Percentiles rank a stretch among this genome's conserved stretches.
These are phyloP conservation scores for Guadua angustifolia DNA, from an alignment of 176 grass and related monocot genomes.

Conservation along the genomic window DNA sequence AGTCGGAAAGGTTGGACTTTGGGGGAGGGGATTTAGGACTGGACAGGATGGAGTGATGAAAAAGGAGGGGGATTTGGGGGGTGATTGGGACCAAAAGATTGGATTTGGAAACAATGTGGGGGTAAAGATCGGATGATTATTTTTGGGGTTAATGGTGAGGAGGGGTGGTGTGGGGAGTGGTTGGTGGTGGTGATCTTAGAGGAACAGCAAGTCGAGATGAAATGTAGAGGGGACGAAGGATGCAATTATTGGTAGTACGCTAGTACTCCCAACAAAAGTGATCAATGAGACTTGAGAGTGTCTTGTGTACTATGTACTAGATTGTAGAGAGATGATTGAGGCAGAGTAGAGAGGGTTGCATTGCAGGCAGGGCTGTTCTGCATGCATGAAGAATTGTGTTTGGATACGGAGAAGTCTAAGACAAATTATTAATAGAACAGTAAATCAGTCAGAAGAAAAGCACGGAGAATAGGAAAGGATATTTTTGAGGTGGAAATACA, in stretches of 20 bases:
- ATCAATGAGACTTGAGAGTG: not conserved
- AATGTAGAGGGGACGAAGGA: constrained; percentile 29
- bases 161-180: constrained; percentile 37
- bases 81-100: constrained; percentile 38
- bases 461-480: not conserved
- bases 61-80: constrained; percentile 37
- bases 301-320: not conserved
- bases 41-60: constrained; percentile 53
- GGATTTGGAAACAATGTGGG: constrained; percentile 50
- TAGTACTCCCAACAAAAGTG: constrained; percentile 30
- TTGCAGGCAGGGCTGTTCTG: not conserved
- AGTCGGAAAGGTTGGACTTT: constrained; percentile 52
- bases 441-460: not conserved
- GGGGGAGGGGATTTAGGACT: constrained; percentile 39
- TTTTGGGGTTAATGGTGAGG: not conserved
- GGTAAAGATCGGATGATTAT: constrained; percentile 44
- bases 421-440: too few relatives aligned
- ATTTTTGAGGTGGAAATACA: not conserved
- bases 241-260: constrained; percentile 28
- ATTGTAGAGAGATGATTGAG: not conserved
- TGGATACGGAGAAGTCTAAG: not conserved
- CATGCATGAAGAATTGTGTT: constrained; percentile 16
- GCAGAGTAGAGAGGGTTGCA: not conserved
- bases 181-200: constrained; percentile 51
- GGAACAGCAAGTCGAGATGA: constrained; percentile 43